Evolutionary conservation across 2,329 filamentous ascomycete genomes (phyloP).

Genomic region (Nemania bipapillata): DNA sequence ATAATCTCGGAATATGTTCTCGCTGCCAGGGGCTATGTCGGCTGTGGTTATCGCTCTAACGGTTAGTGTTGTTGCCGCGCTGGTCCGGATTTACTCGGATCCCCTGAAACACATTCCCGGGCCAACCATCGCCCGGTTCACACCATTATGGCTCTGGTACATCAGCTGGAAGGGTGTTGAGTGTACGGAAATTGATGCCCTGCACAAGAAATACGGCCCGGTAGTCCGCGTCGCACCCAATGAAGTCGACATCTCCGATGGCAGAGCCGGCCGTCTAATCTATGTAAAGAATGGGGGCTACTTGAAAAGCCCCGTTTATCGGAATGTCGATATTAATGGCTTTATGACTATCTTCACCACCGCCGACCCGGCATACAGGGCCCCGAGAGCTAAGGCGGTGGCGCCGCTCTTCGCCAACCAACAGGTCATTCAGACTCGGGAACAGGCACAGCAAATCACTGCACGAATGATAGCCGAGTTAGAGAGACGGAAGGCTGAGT

Average conservation of each 20-base stretch:
- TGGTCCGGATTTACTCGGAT: not conserved
- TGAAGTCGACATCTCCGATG: conserved; percentile 6
- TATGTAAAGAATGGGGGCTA: conserved; percentile 11
- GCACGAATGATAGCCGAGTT: not conserved
- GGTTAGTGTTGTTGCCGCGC: not conserved
- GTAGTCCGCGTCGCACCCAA: conserved; percentile 8
- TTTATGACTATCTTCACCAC: conserved; percentile 3
- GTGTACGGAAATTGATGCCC: not conserved
- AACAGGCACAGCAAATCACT: not conserved
- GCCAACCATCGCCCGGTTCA: not conserved
- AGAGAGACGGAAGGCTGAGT: not conserved
- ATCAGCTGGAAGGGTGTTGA: conserved; percentile 5
- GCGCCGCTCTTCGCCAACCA: conserved; percentile 12
- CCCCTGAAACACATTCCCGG: conserved; percentile 6
- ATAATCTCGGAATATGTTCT: not conserved
- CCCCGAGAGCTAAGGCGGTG: conserved; percentile 4
- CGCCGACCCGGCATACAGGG: not conserved
- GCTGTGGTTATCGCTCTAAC: not conserved
- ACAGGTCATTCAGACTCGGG: not conserved
- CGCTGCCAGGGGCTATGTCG: not conserved
- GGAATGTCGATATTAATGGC: conserved; percentile 4
- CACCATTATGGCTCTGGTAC: conserved; percentile 15
- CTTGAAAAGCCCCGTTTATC: not conserved
- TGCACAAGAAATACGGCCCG: conserved; percentile 9
- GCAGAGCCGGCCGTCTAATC: not conserved